Evolutionary conservation across 345 rosid species (phyloP), one percentile per base, ranked within the genome.

Genomic region (Reutealis trisperma): DNA sequence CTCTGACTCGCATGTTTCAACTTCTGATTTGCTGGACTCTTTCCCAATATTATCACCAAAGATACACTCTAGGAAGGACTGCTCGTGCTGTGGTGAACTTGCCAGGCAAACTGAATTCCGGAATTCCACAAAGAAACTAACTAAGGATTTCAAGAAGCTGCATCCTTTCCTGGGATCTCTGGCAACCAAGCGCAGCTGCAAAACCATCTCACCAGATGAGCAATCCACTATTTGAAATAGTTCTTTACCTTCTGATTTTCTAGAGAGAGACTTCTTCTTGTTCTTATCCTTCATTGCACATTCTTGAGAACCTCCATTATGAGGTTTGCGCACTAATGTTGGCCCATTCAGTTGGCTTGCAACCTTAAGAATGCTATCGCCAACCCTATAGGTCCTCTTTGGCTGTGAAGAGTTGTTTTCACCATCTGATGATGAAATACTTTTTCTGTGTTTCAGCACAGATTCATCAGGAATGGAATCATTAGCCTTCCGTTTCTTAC

Each of bases 401-500:
- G 63, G 44, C 71, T 83, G 81, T 32, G 64, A 64, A 63, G 87
- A 82, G 57, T 80, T 81, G 51, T 67, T 37, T 61, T 59, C 77
- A 45, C 67, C 77, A 60, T 51, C 81, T 21, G 58, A 22, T 69
- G 89, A 74, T 45, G 68, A 3, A 54, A 65, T 66, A 64, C 18
- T 60, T 54, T 82, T 82, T 61, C 61, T 64, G 74, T 73, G 81
- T 67, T 77, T 83, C 75, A 73, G 55, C 49, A 51, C 79, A 9
- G 78, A 80, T 42, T 78, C 65, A 80, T 84, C 72, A 21, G 71
- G 74, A 66, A 60, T 49, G 47, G 85, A 32, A 77, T 74, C 87
- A 63, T 75, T 81, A 27, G 57, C 78, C 83, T 87, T 83, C 57
- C 87, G 77, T 81, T 89, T 92, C 84, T 84, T 80, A 34, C 76